Conservation (phyloP, 768 basidiomycete genomes). For the Suillus occidentalis region DNA sequence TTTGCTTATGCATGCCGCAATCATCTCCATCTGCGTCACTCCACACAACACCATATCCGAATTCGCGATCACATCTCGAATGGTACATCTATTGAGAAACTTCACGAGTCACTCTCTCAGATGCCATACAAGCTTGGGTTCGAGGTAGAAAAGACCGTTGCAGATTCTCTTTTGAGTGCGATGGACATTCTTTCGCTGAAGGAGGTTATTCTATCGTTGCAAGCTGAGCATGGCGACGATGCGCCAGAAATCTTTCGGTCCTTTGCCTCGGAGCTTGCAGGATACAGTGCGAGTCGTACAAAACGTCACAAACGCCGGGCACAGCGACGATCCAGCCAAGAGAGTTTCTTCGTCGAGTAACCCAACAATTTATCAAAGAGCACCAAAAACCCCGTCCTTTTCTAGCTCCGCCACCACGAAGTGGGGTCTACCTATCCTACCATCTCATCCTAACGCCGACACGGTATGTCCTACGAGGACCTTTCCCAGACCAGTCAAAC, state of each 20-base stretch:
- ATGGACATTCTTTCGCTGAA: conserved; percentile 21
- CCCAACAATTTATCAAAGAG: conserved; percentile 20
- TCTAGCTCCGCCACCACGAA: conserved; percentile 21
- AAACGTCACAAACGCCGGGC: not conserved
- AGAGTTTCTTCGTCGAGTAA: conserved; percentile 20
- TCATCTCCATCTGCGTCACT: conserved; percentile 21
- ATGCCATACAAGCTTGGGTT: conserved; percentile 39
- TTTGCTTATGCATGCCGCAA: conserved; percentile 24
- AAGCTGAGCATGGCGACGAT: conserved; percentile 13
- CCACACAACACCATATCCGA: not conserved
- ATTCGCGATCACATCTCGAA: not conserved
- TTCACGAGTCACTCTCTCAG: conserved; percentile 21
- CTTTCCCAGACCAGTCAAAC: conserved; percentile 38
- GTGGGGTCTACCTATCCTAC: conserved; percentile 32
- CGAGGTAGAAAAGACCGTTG: conserved; percentile 37
- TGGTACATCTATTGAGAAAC: not conserved
- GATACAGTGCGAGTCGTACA: not conserved
- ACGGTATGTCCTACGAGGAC: conserved; percentile 38
- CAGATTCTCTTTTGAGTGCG: conserved; percentile 25
- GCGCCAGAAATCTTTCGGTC: conserved; percentile 26
- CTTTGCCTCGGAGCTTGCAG: conserved; percentile 21
- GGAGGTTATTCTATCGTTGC: conserved; percentile 20
- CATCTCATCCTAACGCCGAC: conserved; percentile 43
- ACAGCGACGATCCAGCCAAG: not conserved
- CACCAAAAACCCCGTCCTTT: conserved; percentile 22